Conservation (phyloP, 2,329 filamentous ascomycete genomes). For the Stemphylium lycopersici region DNA sequence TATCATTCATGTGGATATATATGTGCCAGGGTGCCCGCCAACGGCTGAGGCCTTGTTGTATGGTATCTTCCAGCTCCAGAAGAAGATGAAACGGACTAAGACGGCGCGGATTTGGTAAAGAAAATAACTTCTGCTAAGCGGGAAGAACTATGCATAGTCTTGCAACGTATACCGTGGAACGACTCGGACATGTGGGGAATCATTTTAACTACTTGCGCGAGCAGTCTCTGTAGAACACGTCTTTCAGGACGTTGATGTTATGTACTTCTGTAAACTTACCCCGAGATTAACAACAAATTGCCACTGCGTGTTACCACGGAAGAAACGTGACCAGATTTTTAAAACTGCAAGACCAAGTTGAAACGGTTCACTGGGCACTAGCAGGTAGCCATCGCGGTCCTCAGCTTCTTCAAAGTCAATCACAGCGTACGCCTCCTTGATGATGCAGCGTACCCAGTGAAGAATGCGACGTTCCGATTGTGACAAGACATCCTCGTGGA, state of each 20-base stretch:
- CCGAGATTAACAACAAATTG: conserved; percentile 57
- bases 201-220: no score
- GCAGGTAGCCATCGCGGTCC: conserved; percentile 11
- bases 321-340: conserved; percentile 56
- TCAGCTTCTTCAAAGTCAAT: conserved; percentile 43
- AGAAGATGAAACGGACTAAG: no score
- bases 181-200: no score
- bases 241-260: neutral
- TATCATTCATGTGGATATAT: no score
- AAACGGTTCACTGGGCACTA: conserved; percentile 32
- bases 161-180: no score
- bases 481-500: conserved; percentile 21
- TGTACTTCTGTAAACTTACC: conserved; percentile 45
- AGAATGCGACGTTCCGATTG: conserved; percentile 53
- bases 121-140: no score
- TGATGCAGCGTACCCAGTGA: conserved; percentile 56
- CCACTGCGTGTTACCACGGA: conserved; percentile 58
- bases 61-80: no score
- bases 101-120: no score
- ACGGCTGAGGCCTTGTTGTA: no score
- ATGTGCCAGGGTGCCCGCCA: no score
- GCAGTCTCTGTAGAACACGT: no score
- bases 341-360: conserved; percentile 50
- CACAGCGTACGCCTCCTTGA: conserved; percentile 52
- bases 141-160: no score